Evolutionary conservation across 441 rosid genomes (phyloP).

Genomic region (Pelargonium exstipulatum): DNA sequence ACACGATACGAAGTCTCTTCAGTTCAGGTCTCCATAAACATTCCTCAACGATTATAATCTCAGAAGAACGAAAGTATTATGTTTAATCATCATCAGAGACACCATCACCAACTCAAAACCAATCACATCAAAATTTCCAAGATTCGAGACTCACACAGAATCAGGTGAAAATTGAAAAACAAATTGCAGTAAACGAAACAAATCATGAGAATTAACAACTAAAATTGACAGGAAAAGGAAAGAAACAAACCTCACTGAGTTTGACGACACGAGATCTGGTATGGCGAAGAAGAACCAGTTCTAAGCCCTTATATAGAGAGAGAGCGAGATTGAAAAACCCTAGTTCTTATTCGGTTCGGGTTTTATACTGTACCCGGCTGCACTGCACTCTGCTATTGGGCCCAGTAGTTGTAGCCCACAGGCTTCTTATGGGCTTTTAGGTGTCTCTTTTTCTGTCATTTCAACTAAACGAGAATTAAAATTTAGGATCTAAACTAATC

Average conservation of each 20-base stretch:
- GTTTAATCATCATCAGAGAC: constrained; percentile 22
- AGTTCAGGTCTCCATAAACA: constrained; percentile 28
- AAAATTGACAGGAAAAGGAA: background rate
- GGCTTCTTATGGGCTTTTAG: no score
- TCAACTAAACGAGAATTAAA: no score
- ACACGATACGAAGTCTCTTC: constrained; percentile 7
- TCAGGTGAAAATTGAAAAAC: background rate
- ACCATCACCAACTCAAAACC: background rate
- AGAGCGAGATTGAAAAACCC: background rate
- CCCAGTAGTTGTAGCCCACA: no score
- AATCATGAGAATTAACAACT: background rate
- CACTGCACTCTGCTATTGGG: no score
- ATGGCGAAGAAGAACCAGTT: background rate
- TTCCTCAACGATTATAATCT: constrained; percentile 22
- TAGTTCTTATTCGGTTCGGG: background rate
- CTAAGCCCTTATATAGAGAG: no score
- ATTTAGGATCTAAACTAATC: no score
- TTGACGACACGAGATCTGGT: background rate
- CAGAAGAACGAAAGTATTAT: constrained; percentile 25
- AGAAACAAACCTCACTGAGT: background rate
- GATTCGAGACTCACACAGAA: background rate
- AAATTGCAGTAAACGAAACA: background rate
- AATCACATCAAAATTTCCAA: background rate
- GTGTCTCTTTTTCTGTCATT: no score
- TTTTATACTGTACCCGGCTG: background rate